Percentiles rank a stretch among this genome's conserved stretches.
phyloP scores from a whole-genome alignment of 2,329 filamentous ascomycete genomes.

The Penicillium hordei region DNA sequence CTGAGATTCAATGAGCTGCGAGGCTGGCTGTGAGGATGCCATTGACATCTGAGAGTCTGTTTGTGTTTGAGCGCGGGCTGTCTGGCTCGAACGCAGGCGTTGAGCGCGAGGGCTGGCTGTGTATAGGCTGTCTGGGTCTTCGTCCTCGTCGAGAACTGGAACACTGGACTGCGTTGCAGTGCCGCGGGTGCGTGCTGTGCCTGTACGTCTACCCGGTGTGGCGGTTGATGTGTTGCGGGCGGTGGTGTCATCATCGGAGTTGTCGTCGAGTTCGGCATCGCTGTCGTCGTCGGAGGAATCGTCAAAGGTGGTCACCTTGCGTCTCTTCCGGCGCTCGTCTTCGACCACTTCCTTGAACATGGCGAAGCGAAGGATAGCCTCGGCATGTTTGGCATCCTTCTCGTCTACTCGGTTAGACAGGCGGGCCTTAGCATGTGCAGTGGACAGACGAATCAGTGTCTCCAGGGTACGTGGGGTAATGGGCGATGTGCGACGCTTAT shows the following conservation, averaged over 20 bases:
- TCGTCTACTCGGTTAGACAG: constrained; percentile 87
- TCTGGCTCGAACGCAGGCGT: constrained; percentile 37
- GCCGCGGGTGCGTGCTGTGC: constrained; percentile 35
- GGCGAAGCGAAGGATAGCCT: constrained; percentile 87
- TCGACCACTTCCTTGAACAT: constrained; percentile 93
- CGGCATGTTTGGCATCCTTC: constrained; percentile 81
- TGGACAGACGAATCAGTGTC: constrained; percentile 95
- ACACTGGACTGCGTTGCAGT: constrained; percentile 39
- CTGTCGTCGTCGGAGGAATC: constrained; percentile 56
- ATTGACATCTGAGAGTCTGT: constrained; percentile 63
- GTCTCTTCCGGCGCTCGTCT: constrained; percentile 76
- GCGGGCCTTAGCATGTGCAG: constrained; percentile 89
- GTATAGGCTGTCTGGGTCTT: constrained; percentile 56
- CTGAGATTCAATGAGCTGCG: constrained; percentile 63
- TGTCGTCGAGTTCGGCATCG: constrained; percentile 41
- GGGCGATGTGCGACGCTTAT: constrained; percentile 87
- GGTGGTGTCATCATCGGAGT: constrained; percentile 28
- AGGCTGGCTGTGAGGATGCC: constrained; percentile 76
- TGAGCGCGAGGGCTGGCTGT: constrained; percentile 50
- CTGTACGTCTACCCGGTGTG: constrained; percentile 30
- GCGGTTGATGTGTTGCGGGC: constrained; percentile 28
- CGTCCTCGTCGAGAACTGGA: constrained; percentile 50
- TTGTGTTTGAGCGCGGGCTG: constrained; percentile 44
- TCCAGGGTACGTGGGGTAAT: constrained; percentile 97
- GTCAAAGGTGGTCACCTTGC: constrained; percentile 69